Evolutionary conservation across 202 grass and related monocot species (phyloP).

Genomic region (Panicum virgatum): DNA sequence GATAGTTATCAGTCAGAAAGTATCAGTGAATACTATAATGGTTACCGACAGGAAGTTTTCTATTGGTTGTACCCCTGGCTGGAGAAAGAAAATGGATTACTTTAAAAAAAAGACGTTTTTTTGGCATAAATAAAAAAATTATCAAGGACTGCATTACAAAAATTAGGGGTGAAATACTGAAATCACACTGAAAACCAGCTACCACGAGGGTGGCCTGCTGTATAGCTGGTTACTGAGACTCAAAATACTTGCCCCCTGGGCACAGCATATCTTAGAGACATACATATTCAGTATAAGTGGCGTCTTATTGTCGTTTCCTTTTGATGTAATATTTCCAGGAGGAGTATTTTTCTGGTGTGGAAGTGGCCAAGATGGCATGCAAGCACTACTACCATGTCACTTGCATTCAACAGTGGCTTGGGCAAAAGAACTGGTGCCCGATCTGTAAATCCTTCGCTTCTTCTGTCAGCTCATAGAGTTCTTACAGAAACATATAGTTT

Average conservation of each 20-base stretch:
- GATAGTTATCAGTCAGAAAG: neutral
- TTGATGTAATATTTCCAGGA: conserved; percentile 44
- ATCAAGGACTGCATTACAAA: neutral
- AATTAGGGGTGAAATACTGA: neutral
- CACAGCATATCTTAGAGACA: neutral
- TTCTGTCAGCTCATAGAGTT: neutral
- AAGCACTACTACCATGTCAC: conserved; percentile 57
- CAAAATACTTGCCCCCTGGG: neutral
- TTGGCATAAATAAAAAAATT: neutral
- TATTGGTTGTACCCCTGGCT: neutral
- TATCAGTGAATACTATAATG: neutral
- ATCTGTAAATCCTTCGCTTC: conserved; percentile 64
- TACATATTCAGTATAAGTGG: neutral
- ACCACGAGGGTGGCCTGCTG: neutral
- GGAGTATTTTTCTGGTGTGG: conserved; percentile 52
- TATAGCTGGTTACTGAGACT: neutral
- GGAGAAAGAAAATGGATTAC: too few species aligned
- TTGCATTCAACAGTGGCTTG: conserved; percentile 77
- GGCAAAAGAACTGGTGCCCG: conserved; percentile 75
- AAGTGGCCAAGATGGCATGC: conserved; percentile 57
- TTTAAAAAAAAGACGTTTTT: too few species aligned
- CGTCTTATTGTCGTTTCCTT: neutral
- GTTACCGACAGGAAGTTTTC: neutral
- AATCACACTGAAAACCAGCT: neutral
- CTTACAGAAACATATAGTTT: neutral